Percentiles rank a stretch among this genome's conserved stretches.
These are phyloP conservation scores for Saccharomycopsis selenospora DNA, from an alignment of 805 yeast species.

Conservation along the genomic window DNA sequence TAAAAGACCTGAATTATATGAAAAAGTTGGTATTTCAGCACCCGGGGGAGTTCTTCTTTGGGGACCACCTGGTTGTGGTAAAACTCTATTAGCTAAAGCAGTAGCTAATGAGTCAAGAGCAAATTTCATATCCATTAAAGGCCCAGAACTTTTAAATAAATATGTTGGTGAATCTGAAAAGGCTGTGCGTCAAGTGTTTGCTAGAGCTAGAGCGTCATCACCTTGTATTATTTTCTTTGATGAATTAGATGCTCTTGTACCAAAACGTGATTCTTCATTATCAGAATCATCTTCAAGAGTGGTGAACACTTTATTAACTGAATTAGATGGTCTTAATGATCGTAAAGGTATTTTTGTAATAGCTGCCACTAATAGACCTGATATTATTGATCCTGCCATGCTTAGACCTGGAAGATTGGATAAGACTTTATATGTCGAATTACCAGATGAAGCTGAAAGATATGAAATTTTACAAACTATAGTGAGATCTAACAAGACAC, in stretches of 20 bases:
- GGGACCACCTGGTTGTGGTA: conserved; percentile 99
- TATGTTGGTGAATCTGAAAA: conserved; percentile 95
- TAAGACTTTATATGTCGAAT: conserved; percentile 83
- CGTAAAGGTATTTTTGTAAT: conserved; percentile 88
- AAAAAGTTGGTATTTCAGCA: conserved; percentile 87
- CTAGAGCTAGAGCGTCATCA: conserved; percentile 83
- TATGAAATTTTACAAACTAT: conserved; percentile 76
- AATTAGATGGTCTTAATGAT: conserved; percentile 89
- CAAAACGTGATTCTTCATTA: conserved; percentile 80
- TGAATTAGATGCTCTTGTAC: conserved; percentile 93
- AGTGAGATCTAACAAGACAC: conserved; percentile 65
- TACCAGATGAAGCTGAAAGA: conserved; percentile 75
- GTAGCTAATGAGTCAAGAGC: conserved; percentile 97
- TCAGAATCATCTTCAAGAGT: conserved; percentile 90
- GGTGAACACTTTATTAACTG: conserved; percentile 89
- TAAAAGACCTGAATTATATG: conserved; percentile 81
- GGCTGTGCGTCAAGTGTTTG: conserved; percentile 88
- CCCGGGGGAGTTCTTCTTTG: conserved; percentile 96
- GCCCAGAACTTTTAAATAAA: conserved; percentile 90
- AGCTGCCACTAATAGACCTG: conserved; percentile 97
- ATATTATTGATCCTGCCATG: conserved; percentile 98
- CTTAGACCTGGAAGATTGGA: conserved; percentile 93
- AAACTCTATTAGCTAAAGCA: conserved; percentile 91
- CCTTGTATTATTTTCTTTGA: conserved; percentile 96
- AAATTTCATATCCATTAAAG: conserved; percentile 90